Base-by-base conservation (phyloP, 805 yeast species). In the Candida quercuum region DNA sequence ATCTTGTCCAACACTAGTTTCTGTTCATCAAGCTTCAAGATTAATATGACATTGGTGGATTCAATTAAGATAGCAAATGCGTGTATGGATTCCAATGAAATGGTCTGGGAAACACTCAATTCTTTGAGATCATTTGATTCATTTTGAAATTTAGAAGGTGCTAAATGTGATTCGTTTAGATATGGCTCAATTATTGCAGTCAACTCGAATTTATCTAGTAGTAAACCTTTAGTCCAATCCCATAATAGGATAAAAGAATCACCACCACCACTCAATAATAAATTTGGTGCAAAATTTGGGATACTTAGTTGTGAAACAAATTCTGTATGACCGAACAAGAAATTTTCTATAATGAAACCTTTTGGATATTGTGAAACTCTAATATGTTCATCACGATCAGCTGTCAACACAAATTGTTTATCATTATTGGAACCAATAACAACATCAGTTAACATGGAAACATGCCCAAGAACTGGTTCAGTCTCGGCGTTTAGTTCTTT, bases 371-470 rank as follows among this genome's bases (percentile, higher is more conserved):
- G 72, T 3, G 96, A 76, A 14, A 93, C 70, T 57, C 94, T 74
- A 45, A 93, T 83, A 60, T 94, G 99, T 61, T 93, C 99, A 61
- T 93, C 99, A 61, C 99, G 74, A 64, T 93, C 99, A 27, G 89
- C 78, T 2, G 95, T 79, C 38, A 91, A 69, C 13, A 89, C 57
- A 42, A 61, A 82, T 31, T 59, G 64, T 41, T 73, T 72, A 8
- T 69, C 72, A 7, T 66, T 60, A 31, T 61, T 56, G 3, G 51
- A 49, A 11, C 71, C 66, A 20, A 78, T 64, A 21, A 69, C 53
- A 3, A 89, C 72, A 45, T 80, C 87, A n/a, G 95, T 84, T 43
- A 93, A 72, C 96, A 93, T 87, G 3, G 97, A 89, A 5, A 93
- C 98, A 61, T 93, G 99, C 7, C 99, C 99, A 37, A 91, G 64